Base-by-base conservation (phyloP, 306 rosid genomes). In the Hippophae rhamnoides region DNA sequence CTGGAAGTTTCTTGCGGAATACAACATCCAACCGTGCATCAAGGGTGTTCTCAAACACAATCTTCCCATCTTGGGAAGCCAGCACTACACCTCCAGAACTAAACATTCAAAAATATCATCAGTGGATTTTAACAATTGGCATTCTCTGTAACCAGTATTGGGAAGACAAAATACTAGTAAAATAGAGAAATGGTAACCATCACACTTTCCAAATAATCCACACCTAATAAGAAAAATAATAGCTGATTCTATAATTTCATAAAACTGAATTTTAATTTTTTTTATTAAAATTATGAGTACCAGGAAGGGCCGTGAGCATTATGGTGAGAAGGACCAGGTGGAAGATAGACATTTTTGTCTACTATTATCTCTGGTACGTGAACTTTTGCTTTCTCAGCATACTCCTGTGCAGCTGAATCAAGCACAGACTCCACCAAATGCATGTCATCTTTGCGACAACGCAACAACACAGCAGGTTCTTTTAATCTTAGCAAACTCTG, bases 1-100 rank as follows among this genome's bases (percentile, higher is more conserved):
- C 74, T 0, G 93, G 93, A 7, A 85, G 66, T 53, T 85, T 82
- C 64, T 77, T 82, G 5, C 84, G 71, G 63, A 72, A 85, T 41
- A 82, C 58, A 14, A 82, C 84, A 52, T 82, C 86, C 47, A 85
- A 64, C 3, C 86, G 54, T 0, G 88, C 86, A 3, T 79, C 84
- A 1, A 85, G 88, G 41, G 86, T 85, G 78, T 77, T 85, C 64
- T 82, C 88, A 52, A 71, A 66, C 70, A 79, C 93, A 23, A 82
- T 85, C 75, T 79, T 85, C 51, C 93, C 93, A 61, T 85, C 88
- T 61, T 72, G 77, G 0, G 93, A 79, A 11, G 88, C 88, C 79
- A 85, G 41, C 8, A 79, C 82, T 27, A 85, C 56, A 65, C 88
- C 86, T 62, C 93, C 93, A 0, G 84, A 74, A 65, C 93, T 84